Evolutionary conservation across 495 filamentous ascomycete species (phyloP), one percentile per base, ranked within the genome.

Genomic region (Saxophila tyrrhenica): DNA sequence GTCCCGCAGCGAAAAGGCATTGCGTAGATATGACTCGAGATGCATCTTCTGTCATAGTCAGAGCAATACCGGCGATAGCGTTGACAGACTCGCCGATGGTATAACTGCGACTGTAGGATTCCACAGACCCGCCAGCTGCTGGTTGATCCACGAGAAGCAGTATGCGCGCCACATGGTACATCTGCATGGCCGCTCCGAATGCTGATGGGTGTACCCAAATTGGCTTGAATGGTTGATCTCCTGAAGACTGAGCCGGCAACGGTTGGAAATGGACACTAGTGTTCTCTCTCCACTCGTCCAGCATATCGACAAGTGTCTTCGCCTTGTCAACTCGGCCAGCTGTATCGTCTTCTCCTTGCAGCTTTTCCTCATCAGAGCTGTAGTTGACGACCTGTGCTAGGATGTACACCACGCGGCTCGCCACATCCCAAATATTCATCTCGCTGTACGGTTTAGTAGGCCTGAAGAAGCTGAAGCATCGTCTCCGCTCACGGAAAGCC

Each of bases 191-290:
- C 2, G 46, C 35, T 1, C 43, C 62, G 19, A 67, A 64, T 7
- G 61, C 47, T 1, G 58, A 39, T 9, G 65, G 65, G 35, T 64
- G 55, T 19, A 65, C 64, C 64, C 63, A 66, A 10, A 65, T 29
- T 1, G 61, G 56, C 35, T 55, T 32, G 58, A 67, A 65, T 9
- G 44, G 29, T 15, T 50, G 42, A 21, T 48, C 20, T 17, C 25
- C 2, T 8, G n/a, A 21, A n/a, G 21, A 16, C 19, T 51, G 38
- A 20, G 53, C 23, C 10, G 65, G 65, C 32, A 67, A 39, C 0
- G 58, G 47, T 10, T 60, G 25, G 56, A 66, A 67, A 25, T 65
- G 61, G 9, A 54, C 47, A 19, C 53, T 64, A 42, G 56, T 54
- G 57, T 47, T 58, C 23, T 17, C 13, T 20, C 58, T 44, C 65